phyloP scores from a whole-genome alignment of 2,329 filamentous ascomycete species.

The Diaporthe helianthi region DNA sequence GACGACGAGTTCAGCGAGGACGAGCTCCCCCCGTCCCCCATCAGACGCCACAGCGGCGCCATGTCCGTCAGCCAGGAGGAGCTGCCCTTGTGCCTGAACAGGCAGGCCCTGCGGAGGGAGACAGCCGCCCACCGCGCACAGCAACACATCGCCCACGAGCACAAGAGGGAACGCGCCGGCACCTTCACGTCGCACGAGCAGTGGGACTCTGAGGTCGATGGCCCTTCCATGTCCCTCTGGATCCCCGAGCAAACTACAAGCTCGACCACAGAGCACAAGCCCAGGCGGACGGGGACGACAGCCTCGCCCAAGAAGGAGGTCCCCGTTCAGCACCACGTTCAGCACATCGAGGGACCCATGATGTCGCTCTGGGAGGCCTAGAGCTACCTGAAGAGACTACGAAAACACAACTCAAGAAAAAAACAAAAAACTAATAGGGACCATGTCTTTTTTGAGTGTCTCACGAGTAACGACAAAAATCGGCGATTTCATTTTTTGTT shows the following conservation, averaged over 20 bases:
- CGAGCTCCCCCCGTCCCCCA: conserved; percentile 33
- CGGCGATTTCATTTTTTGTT: background rate
- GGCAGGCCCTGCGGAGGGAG: conserved; percentile 31
- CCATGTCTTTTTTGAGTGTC: background rate
- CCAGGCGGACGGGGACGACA: conserved; percentile 12
- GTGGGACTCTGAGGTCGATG: conserved; percentile 33
- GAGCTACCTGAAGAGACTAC: background rate
- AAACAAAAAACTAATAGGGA: background rate
- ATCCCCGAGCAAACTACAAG: conserved; percentile 14
- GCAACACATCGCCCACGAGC: conserved; percentile 23
- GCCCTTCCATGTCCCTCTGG: conserved; percentile 32
- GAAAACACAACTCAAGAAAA: background rate
- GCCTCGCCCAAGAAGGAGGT: conserved; percentile 11
- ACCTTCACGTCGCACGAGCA: conserved; percentile 31
- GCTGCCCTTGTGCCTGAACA: conserved; percentile 32
- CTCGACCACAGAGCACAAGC: conserved; percentile 14
- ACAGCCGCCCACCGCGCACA: conserved; percentile 32
- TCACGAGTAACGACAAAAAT: conserved; percentile 5
- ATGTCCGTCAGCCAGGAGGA: conserved; percentile 36
- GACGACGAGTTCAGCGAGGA: conserved; percentile 34
- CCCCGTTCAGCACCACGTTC: conserved; percentile 11
- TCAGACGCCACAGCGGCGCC: conserved; percentile 33
- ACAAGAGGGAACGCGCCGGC: background rate
- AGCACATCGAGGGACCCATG: conserved; percentile 31
- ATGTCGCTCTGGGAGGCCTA: conserved; percentile 32